A percentile compares a stretch with the other conserved stretches of the same genome.
Conservation (phyloP, 148 eudicot species). For the Selenicereus undatus region DNA sequence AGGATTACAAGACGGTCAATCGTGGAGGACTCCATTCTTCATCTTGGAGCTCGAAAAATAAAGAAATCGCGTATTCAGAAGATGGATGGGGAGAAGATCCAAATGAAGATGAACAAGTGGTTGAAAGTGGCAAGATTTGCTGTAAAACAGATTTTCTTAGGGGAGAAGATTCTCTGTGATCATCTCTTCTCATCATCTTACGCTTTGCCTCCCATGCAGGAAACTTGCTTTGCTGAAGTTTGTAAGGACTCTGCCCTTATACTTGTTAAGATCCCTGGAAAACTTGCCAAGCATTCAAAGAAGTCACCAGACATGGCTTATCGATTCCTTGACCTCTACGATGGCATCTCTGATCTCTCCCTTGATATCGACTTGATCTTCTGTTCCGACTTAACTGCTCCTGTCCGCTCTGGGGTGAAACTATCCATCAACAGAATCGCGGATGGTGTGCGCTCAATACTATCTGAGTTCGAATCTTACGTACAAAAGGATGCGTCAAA, state of each 20-base stretch:
- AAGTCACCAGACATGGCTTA: constrained; percentile 65
- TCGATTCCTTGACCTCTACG: constrained; percentile 61
- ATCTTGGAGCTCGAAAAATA: constrained; percentile 14
- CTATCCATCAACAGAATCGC: constrained; percentile 34
- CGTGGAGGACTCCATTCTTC: constrained; percentile 32
- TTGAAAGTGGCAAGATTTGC: constrained; percentile 31
- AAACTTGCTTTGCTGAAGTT: constrained; percentile 62
- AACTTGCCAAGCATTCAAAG: constrained; percentile 49
- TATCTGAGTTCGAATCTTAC: constrained; percentile 51
- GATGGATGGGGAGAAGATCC: constrained; percentile 52
- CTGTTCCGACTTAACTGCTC: constrained; percentile 37
- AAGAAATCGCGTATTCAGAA: constrained; percentile 41
- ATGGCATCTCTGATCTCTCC: constrained; percentile 32
- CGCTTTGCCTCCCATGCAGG: constrained; percentile 30
- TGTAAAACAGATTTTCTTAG: constrained; percentile 44
- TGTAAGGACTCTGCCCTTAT: constrained; percentile 41
- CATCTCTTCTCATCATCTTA: constrained; percentile 46
- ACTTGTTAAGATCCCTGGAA: constrained; percentile 49
- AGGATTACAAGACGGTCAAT: constrained; percentile 41
- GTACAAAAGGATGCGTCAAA: constrained; percentile 54
- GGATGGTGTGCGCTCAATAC: constrained; percentile 32
- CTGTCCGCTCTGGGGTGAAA: constrained; percentile 35
- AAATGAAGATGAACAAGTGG: constrained; percentile 55
- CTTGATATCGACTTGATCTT: constrained; percentile 54
- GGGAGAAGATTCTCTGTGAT: constrained; percentile 66